Evolutionary conservation across 1,139 yeast species (phyloP).

Genomic region (Meyerozyma sp.): DNA sequence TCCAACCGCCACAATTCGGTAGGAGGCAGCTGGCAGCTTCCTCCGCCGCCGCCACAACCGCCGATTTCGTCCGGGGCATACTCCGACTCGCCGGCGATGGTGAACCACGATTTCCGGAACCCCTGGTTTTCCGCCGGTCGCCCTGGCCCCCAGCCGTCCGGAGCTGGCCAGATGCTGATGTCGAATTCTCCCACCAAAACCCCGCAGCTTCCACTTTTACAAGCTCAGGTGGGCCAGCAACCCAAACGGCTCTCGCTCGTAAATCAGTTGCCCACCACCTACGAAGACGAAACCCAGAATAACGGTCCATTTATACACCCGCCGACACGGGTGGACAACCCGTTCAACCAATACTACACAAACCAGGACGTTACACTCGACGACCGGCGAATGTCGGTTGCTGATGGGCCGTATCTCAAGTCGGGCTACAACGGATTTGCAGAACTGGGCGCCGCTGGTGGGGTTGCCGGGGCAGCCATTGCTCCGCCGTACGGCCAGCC

Average conservation of each 20-base stretch:
- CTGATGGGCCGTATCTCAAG: conserved; percentile 22
- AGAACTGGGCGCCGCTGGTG: not conserved
- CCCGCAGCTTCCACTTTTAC: conserved; percentile 17
- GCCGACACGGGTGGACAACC: conserved; percentile 45
- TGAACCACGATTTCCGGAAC: conserved; percentile 25
- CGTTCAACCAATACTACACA: conserved; percentile 42
- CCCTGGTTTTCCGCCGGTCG: conserved; percentile 37
- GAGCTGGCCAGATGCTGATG: conserved; percentile 11
- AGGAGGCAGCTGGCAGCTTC: conserved; percentile 40
- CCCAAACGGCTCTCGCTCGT: conserved; percentile 40
- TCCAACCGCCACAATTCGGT: conserved; percentile 36
- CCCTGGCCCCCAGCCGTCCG: conserved; percentile 4
- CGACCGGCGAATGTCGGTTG: conserved; percentile 43
- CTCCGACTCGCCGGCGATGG: conserved; percentile 3
- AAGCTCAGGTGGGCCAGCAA: conserved; percentile 29
- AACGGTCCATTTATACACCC: conserved; percentile 36
- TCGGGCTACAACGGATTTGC: conserved; percentile 1
- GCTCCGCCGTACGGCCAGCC: conserved; percentile 1
- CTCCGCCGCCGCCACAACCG: conserved; percentile 17
- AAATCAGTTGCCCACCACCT: conserved; percentile 48
- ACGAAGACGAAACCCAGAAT: conserved; percentile 31
- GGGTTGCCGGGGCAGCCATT: conserved; percentile 1
- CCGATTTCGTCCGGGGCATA: conserved; percentile 1
- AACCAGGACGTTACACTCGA: conserved; percentile 32
- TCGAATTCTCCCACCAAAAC: conserved; percentile 26